Conservation (phyloP, 73 alveolate genomes). For the Tetrahymena thermophila region DNA sequence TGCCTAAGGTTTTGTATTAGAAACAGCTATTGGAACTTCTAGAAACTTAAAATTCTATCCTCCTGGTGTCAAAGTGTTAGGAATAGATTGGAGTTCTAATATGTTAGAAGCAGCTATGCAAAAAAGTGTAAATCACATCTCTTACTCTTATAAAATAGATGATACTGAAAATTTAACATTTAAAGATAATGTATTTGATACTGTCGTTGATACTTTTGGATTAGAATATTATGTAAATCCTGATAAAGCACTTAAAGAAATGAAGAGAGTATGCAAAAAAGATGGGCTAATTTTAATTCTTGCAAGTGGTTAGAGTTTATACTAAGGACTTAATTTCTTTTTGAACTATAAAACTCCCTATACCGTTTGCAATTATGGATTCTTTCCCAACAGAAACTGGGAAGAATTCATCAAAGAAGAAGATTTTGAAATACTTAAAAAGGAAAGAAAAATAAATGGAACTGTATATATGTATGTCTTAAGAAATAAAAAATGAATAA, state of each 20-base stretch:
- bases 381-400: constrained; percentile 42
- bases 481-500: constrained; percentile 8
- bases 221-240: constrained; percentile 46
- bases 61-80: constrained; percentile 17
- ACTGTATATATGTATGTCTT: constrained; percentile 27
- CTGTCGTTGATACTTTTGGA: constrained; percentile 49
- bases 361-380: constrained; percentile 4
- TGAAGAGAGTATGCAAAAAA: constrained; percentile 45
- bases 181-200: constrained; percentile 35
- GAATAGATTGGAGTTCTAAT: constrained; percentile 43
- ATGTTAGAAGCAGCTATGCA: constrained; percentile 25
- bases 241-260: constrained; percentile 23
- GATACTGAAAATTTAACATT: constrained; percentile 37
- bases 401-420: constrained; percentile 7
- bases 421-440: background rate
- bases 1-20: constrained; percentile 19
- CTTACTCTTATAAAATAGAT: background rate
- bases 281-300: constrained; percentile 32
- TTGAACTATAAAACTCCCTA: constrained; percentile 13
- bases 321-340: constrained; percentile 15
- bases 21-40: constrained; percentile 43
- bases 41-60: constrained; percentile 29
- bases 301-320: constrained; percentile 18
- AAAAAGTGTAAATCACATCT: constrained; percentile 9
- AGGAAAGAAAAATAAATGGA: constrained; percentile 41